Base-by-base conservation (phyloP, 2,329 filamentous ascomycete species). In the Nectriaceae sp. region DNA sequence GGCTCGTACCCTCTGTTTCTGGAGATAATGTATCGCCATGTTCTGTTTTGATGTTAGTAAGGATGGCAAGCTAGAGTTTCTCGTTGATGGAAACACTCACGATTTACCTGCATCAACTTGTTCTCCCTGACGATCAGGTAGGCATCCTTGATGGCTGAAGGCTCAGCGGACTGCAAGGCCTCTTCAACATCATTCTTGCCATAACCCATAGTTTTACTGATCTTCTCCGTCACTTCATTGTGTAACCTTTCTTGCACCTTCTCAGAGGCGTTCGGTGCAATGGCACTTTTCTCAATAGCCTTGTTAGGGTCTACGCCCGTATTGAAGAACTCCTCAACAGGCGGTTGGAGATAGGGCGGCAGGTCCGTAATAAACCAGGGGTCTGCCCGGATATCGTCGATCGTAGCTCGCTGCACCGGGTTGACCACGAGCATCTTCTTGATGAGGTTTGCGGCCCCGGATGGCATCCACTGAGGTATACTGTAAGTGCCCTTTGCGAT, bases 41-140 rank as follows among this genome's bases (percentile, higher is more conserved):
- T 53, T 70, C 67, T 70, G 41, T 15, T 31, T 63, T 57, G 20
- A 56, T 61, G 36, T 65, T 45, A 68, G 60, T 53, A 67, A 22
- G 64, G 67, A 57, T 24, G 65, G 64, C 22, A 29, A 13, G 24
- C 24, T 13, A 29, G 24, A 29, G 6, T 6, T 6, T 6, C 6
- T 11, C 20, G 41, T 15, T 20, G 21, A 38, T 60, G 44, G 6
- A 22, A 15, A 40, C 41, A 84, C 89, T 83, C 77, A 95, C 90
- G 91, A 68, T 91, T 96, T 46, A 86, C 87, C 68, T 92, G 89
- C 92, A 97, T 97, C 67, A 97, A 82, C 69, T 97, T 94, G 67
- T 97, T 97, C 71, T 99, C 94, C 44, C 93, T 85, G 21, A 99
- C 90, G 68, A 99, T 99, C 72, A 97, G 86, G 73, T 97, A 99